These are phyloP conservation scores for Pseudopyricularia cyperi DNA, from an alignment of 2,329 filamentous ascomycete genomes.

Conservation along the genomic window DNA sequence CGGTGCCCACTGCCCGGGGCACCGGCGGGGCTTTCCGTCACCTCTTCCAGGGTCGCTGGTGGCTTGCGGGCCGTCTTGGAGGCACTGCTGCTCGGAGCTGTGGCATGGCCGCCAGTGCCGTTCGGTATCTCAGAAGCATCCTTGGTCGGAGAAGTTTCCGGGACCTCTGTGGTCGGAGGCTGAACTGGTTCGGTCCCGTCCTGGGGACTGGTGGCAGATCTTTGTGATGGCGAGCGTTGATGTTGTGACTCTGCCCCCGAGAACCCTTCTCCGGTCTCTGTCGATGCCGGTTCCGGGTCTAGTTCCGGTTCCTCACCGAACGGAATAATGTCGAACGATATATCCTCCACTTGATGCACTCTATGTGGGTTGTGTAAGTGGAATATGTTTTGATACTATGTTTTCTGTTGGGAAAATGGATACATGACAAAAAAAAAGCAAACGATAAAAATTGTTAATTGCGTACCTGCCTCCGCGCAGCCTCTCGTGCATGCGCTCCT, in stretches of 20 bases:
- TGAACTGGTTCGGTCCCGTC: background rate
- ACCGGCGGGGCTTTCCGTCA: conserved; percentile 38
- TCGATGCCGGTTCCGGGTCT: conserved; percentile 3
- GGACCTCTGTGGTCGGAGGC: background rate
- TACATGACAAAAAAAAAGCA: background rate
- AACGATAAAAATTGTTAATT: background rate
- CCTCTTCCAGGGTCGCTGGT: conserved; percentile 21
- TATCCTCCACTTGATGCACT: conserved; percentile 43
- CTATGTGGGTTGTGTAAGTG: conserved; percentile 14
- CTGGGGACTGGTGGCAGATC: background rate
- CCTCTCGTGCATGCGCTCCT: conserved; percentile 50
- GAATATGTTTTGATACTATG: background rate
- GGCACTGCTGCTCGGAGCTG: background rate
- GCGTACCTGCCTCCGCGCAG: conserved; percentile 51
- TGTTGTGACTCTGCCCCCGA: background rate
- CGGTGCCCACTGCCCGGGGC: conserved; percentile 43
- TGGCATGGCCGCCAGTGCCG: conserved; percentile 7
- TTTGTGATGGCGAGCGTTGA: background rate
- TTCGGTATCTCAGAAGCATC: conserved; percentile 4
- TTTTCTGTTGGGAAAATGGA: background rate
- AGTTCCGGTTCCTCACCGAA: conserved; percentile 10
- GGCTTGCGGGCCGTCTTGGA: background rate
- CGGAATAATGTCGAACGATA: conserved; percentile 41
- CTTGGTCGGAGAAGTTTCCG: conserved; percentile 3
- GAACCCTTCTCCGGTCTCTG: background rate